These are phyloP conservation scores for Jamesozyma lodderae DNA, from an alignment of 805 yeast genomes.

Conservation along the genomic window DNA sequence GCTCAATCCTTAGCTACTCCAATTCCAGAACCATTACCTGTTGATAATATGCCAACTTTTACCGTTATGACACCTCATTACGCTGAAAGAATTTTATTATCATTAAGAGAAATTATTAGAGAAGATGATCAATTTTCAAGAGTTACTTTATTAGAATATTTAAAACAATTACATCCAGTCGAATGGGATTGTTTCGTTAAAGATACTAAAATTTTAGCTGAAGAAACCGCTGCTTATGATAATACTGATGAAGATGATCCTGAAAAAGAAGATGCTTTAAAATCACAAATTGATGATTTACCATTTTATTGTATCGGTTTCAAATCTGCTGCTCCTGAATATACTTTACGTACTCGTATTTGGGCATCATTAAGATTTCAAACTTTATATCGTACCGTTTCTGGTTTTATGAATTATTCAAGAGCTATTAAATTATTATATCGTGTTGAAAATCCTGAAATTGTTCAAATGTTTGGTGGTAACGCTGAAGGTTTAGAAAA, in stretches of 20 bases:
- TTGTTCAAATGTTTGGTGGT: constrained; percentile 97
- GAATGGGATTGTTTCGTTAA: constrained; percentile 98
- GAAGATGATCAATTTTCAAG: constrained; percentile 96
- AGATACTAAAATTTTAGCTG: constrained; percentile 91
- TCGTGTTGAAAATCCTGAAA: constrained; percentile 91
- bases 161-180: constrained; percentile 89
- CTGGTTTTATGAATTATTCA: constrained; percentile 97
- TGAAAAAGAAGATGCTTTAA: constrained; percentile 60
- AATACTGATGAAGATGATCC: constrained; percentile 33
- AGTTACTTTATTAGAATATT: constrained; percentile 85
- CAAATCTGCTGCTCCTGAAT: constrained; percentile 96
- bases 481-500: constrained; percentile 93
- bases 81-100: constrained; percentile 84
- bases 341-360: constrained; percentile 89
- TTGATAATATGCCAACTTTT: constrained; percentile 98
- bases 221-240: constrained; percentile 77
- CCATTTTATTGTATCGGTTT: constrained; percentile 96
- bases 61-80: constrained; percentile 96
- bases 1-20: constrained; percentile 99
- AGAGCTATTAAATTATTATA: constrained; percentile 89
- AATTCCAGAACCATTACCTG: constrained; percentile 97
- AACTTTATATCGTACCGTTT: constrained; percentile 91
- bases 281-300: constrained; percentile 79
- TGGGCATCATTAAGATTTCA: constrained; percentile 98
- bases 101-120: constrained; percentile 91